Evolutionary conservation across 495 filamentous ascomycete species (phyloP), one percentile per base, ranked within the genome.

Genomic region (Glutinoglossum americanum): DNA sequence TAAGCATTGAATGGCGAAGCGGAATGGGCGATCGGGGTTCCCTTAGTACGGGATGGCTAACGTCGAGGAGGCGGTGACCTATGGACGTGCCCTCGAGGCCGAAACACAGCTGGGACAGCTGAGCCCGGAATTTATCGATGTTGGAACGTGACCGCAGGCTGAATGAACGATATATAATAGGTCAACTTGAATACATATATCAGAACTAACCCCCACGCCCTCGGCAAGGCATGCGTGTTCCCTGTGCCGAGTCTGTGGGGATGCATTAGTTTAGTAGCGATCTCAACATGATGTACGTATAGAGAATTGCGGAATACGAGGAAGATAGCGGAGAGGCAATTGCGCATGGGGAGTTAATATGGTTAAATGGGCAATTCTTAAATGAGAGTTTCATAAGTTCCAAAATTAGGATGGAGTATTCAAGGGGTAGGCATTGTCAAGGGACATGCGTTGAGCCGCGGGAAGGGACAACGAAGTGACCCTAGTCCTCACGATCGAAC

Each of bases 11-110:
- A 60, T 98, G 92, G 92, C 73, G 88, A 58, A 82, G 82, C 55
- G 76, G 83, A 58, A 89, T 95, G 84, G 92, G 92, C 2, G 89
- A 93, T 70, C 77, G 80, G 61, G 92, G 92, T 5, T 85, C 81
- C 63, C 72, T 98, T 63, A 84, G 79, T 35, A 98, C 92, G 19
- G 88, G 89, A 25, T 89, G 82, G 73, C 68, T 98, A 59, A 80
- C 86, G 45, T 80, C 75, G 57, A 71, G 76, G 63, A 74, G 69
- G 65, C 72, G 75, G 64, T 69, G 67, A 56, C 10, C 6, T 11
- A 7, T 9, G 49, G 11, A 15, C 30, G 4, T 4, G 9, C 9
- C 30, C 30, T 33, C 9, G 30, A 9, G 30, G 30, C 30, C 30
- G n/a, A 33, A 9, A 33, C 9, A 33, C 30, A 33, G 30, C 30